Evolutionary conservation across 768 basidiomycete genomes (phyloP).

Genomic region (Tulasnella sp.): DNA sequence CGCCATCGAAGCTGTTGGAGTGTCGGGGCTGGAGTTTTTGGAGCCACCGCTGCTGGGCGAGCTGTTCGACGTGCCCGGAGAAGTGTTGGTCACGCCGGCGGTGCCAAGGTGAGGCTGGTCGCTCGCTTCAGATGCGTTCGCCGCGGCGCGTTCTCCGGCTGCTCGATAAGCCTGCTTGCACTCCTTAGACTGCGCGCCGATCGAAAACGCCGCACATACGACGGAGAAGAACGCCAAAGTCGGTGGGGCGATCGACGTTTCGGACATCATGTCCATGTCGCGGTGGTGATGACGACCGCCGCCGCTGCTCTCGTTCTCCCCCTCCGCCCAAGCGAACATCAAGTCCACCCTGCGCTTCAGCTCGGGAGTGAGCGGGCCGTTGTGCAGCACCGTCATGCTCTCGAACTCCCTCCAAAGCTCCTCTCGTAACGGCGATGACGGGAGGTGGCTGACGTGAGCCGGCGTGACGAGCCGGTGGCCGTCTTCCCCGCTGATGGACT

Average conservation of each 20-base stretch:
- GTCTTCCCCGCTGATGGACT: not conserved
- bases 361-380: not conserved
- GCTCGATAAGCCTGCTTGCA: slow-evolving; percentile 3
- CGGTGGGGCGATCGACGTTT: slow-evolving; percentile 29
- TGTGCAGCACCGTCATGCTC: slow-evolving; percentile 14
- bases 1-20: not conserved
- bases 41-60: not conserved
- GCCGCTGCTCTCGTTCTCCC: not conserved
- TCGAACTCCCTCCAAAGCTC: slow-evolving; percentile 18
- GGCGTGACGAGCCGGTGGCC: slow-evolving; percentile 22
- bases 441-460: slow-evolving; percentile 15
- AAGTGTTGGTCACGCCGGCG: too few species aligned
- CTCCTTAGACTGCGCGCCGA: slow-evolving; percentile 45
- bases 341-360: slow-evolving; percentile 12
- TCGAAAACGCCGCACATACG: slow-evolving; percentile 55
- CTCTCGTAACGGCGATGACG: not conserved
- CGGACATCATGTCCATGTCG: not conserved
- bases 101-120: not conserved
- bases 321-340: slow-evolving; percentile 25
- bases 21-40: not conserved
- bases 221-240: slow-evolving; percentile 56
- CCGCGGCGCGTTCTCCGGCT: not conserved
- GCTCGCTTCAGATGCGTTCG: not conserved
- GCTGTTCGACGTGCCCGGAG: too few species aligned
- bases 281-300: not conserved